Evolutionary conservation across 163 green algal species (phyloP), one percentile per base, ranked within the genome.

Genomic region (Chlorella variabilis): DNA sequence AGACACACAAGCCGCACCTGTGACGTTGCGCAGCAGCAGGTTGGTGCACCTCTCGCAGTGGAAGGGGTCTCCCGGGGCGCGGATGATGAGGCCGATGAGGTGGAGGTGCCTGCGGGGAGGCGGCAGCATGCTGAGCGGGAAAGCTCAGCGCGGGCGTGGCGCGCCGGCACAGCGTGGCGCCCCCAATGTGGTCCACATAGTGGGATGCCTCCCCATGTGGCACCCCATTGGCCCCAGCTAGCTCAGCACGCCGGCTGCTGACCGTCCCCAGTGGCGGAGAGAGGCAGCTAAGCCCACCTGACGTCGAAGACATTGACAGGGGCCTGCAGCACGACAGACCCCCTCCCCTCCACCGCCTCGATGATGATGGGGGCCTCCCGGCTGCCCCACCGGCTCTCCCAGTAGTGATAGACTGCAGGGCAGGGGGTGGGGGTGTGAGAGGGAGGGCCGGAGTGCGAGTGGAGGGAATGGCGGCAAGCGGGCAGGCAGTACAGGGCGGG

Each of bases 21-120:
- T 38, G 59, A 67, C 59, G 59, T 67, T 67, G 27, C 71, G 36
- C 51, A 80, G 54, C 73, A 80, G 73, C 34, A 80, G 56, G 73
- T 80, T 63, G 56, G n/a, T 58, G 73, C 73, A 80, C 8, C 23
- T 13, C n/a, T 80, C 73, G n/a, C 73, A 80, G 39, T 80, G 73
- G 36, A 80, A 70, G 13, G 48, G 34, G 17, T 80, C 73, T 2
- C 25, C 36, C 25, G 51, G 23, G 2, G 54, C 54, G 23, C 31
- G 54, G 36, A 80, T 45, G 27, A 15, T 71, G 36, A 80, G 36
- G 27, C 39, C 49, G 27, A 80, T 3, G 11, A 80, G 56, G 56
- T 80, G 48, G 23, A 80, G 36, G 73, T 80, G 59, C 21, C 73
- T 80, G 73, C 54, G 41, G 11, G 11, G 2, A 33, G 20, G 25